Percentiles rank a stretch among this genome's conserved stretches.
Evolutionary conservation across 1,284 basidiomycete genomes (phyloP).

Genomic region (Ustilago cynodontis): DNA sequence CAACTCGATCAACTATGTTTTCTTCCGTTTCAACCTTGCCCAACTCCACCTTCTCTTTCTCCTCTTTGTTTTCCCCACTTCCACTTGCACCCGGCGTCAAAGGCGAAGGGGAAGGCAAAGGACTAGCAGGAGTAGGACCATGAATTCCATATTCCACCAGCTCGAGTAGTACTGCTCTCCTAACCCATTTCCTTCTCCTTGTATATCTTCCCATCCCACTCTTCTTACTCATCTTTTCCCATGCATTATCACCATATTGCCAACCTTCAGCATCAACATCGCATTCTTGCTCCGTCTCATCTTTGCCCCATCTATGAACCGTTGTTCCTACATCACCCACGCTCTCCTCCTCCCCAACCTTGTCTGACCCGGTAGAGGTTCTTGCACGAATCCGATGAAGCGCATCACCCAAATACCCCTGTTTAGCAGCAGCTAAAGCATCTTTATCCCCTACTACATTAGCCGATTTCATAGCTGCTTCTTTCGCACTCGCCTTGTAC

Average conservation of each 20-base stretch:
- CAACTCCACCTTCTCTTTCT: too few species aligned
- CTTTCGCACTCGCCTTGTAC: constrained; percentile 41
- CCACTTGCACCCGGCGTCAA: too few species aligned
- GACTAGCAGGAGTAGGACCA: constrained; percentile 22
- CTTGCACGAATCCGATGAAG: constrained; percentile 39
- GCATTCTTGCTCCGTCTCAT: constrained; percentile 25
- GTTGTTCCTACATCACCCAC: constrained; percentile 37
- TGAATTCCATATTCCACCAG: constrained; percentile 58
- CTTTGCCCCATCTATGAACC: constrained; percentile 10
- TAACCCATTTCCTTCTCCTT: constrained; percentile 70
- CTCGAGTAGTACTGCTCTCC: constrained; percentile 70
- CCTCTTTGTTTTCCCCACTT: too few species aligned
- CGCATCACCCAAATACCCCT: constrained; percentile 51
- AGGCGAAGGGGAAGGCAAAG: not conserved
- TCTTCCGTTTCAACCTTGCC: not conserved
- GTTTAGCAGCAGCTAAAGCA: constrained; percentile 34
- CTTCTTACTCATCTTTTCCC: constrained; percentile 82
- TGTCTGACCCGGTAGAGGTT: not conserved
- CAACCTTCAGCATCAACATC: constrained; percentile 87
- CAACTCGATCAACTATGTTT: constrained; percentile 18
- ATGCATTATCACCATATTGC: constrained; percentile 96
- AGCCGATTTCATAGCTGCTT: constrained; percentile 39
- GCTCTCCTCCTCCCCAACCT: constrained; percentile 2
- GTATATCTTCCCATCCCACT: constrained; percentile 82
- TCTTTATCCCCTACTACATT: constrained; percentile 35